Percentiles rank a stretch among this genome's conserved stretches.
Conservation (phyloP, 208 protist species). For the Acanthamoeba sp. region DNA sequence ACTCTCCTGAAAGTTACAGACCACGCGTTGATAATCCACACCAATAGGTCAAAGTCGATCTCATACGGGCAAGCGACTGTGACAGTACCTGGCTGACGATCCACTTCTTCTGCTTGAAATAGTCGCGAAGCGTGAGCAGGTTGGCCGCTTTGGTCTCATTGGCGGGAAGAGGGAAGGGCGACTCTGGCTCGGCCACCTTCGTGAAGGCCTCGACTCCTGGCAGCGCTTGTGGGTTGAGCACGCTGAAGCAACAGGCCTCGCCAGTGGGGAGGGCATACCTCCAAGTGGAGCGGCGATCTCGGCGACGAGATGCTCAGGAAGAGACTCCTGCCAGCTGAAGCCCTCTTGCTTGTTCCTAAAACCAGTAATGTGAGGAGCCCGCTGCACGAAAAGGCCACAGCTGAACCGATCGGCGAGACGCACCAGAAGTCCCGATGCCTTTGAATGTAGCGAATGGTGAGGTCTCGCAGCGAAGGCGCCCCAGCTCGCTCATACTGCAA, state of each 20-base stretch:
- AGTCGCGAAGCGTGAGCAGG: not conserved
- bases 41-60: too few relatives aligned
- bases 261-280: not conserved
- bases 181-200: not conserved
- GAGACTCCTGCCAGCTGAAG: not conserved
- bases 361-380: not conserved
- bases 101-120: slow-evolving; percentile 40
- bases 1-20: not conserved
- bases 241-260: too few relatives aligned
- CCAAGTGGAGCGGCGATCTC: not conserved
- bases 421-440: slow-evolving; percentile 1
- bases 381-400: too few relatives aligned
- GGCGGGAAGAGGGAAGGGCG: not conserved
- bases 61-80: too few relatives aligned
- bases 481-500: not conserved
- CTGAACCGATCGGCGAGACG: not conserved
- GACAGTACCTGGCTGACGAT: not conserved
- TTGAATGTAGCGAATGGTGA: slow-evolving; percentile 31
- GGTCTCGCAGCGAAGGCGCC: not conserved
- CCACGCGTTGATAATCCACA: too few relatives aligned
- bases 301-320: not conserved
- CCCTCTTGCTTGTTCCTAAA: slow-evolving; percentile 22
- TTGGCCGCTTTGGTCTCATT: slow-evolving; percentile 22
- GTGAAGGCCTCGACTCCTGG: not conserved
- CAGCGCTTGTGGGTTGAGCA: too few relatives aligned